Conservation (phyloP, 169 alveolate species). For the Plasmodium knowlesi region DNA sequence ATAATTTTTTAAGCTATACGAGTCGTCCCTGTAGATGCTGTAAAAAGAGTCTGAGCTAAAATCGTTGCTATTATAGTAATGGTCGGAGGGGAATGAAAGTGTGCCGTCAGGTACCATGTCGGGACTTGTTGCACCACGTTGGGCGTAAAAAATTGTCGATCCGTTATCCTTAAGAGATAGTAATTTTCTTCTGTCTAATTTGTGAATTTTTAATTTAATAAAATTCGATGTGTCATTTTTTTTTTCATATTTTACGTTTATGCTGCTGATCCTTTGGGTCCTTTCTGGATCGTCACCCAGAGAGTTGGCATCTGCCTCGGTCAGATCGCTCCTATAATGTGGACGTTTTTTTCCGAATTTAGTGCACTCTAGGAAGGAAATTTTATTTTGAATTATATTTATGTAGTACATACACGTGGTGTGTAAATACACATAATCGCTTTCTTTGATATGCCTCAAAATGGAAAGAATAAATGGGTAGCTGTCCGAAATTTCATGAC, state of each 20-base stretch:
- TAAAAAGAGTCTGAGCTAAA: conserved; percentile 30
- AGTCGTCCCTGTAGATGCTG: conserved; percentile 35
- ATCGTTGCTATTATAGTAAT: conserved; percentile 38
- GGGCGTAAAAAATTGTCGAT: conserved; percentile 48
- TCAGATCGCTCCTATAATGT: not conserved
- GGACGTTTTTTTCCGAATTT: not conserved
- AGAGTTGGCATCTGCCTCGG: not conserved
- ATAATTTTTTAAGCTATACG: conserved; percentile 24
- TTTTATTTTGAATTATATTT: conserved; percentile 34
- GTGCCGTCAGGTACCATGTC: not conserved
- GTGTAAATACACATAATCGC: conserved; percentile 20
- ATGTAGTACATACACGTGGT: conserved; percentile 8
- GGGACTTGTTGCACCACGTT: not conserved
- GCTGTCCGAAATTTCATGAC: conserved; percentile 10
- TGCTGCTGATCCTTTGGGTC: not conserved
- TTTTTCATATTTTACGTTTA: not conserved
- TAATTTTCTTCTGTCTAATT: conserved; percentile 37
- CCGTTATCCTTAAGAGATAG: conserved; percentile 37
- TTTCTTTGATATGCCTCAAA: conserved; percentile 14
- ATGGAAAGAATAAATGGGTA: conserved; percentile 20
- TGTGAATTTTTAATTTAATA: conserved; percentile 15
- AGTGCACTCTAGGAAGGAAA: not conserved
- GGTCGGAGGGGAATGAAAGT: not conserved
- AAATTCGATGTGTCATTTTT: not conserved
- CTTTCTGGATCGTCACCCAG: not conserved